Conservation (phyloP, 768 basidiomycete genomes). For the Lactarius vividus region DNA sequence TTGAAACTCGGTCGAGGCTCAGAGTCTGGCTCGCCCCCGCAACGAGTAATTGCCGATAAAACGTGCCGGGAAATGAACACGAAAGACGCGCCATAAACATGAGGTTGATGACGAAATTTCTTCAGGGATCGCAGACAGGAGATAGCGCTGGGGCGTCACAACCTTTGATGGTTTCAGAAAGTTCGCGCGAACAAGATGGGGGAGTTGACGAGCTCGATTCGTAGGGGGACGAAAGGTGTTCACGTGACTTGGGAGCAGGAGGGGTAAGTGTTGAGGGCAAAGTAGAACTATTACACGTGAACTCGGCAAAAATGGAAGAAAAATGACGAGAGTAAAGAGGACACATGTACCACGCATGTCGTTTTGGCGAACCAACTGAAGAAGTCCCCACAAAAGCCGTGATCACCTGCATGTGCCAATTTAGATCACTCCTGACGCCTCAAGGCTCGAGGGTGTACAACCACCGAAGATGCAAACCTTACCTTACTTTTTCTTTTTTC, state of each 20-base stretch:
- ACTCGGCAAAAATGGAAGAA: background rate
- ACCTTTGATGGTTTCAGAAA: background rate
- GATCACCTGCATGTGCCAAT: constrained; percentile 20
- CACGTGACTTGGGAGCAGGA: constrained; percentile 10
- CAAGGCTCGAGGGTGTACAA: constrained; percentile 14
- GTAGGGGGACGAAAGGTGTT: background rate
- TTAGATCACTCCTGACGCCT: constrained; percentile 27
- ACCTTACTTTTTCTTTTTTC: constrained; percentile 65
- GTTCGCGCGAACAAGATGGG: background rate
- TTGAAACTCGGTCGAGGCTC: constrained; percentile 11
- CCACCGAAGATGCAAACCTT: constrained; percentile 14
- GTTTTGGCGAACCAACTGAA: constrained; percentile 11
- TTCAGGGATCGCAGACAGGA: constrained; percentile 5
- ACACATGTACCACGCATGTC: constrained; percentile 23
- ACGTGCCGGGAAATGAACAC: constrained; percentile 20
- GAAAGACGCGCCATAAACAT: constrained; percentile 19
- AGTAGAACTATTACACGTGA: background rate
- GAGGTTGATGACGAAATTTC: constrained; percentile 24
- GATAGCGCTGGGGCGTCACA: background rate
- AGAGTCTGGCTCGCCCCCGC: constrained; percentile 15
- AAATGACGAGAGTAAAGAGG: constrained; percentile 15
- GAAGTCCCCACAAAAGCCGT: constrained; percentile 17
- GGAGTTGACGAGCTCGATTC: background rate
- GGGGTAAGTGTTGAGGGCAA: background rate
- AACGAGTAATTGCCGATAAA: constrained; percentile 21